A percentile compares a stretch with the other conserved stretches of the same genome.
These are phyloP conservation scores for Lachnellula suecica DNA, from an alignment of 2,329 filamentous ascomycete genomes.

Conservation along the genomic window DNA sequence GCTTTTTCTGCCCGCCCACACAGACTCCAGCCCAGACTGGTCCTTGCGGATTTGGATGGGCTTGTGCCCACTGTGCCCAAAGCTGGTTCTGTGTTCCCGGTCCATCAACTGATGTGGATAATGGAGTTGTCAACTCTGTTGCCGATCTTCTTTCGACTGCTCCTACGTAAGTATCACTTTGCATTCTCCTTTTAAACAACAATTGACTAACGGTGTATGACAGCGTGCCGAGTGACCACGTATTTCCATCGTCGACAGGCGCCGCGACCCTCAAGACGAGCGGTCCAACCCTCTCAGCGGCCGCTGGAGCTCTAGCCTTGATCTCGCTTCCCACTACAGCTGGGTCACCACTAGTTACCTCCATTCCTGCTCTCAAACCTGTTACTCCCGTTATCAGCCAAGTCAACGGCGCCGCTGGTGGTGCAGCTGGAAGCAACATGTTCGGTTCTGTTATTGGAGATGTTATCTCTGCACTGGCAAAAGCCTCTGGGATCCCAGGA, in stretches of 20 bases:
- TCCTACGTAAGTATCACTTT: background rate
- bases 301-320: background rate
- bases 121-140: conserved; percentile 3
- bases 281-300: conserved; percentile 1
- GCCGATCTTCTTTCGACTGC: background rate
- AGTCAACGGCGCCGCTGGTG: background rate
- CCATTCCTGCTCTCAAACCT: background rate
- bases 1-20: conserved; percentile 19
- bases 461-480: conserved; percentile 8
- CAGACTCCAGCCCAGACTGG: conserved; percentile 16
- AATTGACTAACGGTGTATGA: too few relatives aligned
- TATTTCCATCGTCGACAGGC: background rate
- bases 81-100: conserved; percentile 17
- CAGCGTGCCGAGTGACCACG: too few relatives aligned
- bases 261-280: conserved; percentile 10
- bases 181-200: too few relatives aligned
- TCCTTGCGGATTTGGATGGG: conserved; percentile 20
- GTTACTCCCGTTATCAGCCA: background rate
- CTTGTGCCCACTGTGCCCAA: conserved; percentile 16
- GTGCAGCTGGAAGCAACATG: background rate
- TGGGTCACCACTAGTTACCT: background rate
- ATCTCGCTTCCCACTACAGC: background rate
- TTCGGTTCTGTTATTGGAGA: conserved; percentile 1
- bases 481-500: conserved; percentile 10
- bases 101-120: conserved; percentile 1